Conservation (phyloP, 495 filamentous ascomycete genomes). For the Neurospora intermedia region DNA sequence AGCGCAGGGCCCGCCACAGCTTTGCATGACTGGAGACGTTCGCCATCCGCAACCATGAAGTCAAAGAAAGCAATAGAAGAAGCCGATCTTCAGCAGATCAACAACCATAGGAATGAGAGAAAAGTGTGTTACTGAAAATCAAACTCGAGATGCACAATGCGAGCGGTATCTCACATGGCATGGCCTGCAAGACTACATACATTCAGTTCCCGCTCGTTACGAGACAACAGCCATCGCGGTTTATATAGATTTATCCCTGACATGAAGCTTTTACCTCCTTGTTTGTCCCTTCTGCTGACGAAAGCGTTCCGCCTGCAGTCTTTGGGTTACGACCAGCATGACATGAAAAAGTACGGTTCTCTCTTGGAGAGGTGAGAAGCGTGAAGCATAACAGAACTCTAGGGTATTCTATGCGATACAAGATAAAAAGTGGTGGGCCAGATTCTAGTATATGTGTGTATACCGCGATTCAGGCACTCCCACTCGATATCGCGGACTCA, state of each 20-base stretch:
- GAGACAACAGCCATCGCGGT: neutral
- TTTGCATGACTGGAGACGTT: neutral
- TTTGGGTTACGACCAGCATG: neutral
- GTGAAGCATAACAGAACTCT: neutral
- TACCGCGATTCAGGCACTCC: neutral
- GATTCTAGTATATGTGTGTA: neutral
- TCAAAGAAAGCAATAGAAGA: neutral
- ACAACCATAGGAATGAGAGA: neutral
- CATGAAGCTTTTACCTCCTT: neutral
- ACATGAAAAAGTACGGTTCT: neutral
- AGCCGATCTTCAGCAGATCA: neutral
- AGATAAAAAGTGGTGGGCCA: neutral
- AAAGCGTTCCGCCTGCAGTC: neutral
- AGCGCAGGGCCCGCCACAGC: neutral
- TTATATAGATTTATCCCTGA: neutral
- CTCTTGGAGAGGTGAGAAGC: neutral
- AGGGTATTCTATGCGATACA: neutral
- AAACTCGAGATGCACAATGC: neutral
- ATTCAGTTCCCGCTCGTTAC: neutral
- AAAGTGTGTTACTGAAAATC: neutral
- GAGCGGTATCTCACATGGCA: neutral
- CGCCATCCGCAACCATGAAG: neutral
- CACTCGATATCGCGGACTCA: neutral
- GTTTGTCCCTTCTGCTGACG: neutral
- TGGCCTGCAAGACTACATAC: neutral